Percentiles rank a stretch among this genome's conserved stretches.
These are phyloP conservation scores for Zymoseptoria tritici DNA, from an alignment of 2,329 filamentous ascomycete genomes.

Conservation along the genomic window DNA sequence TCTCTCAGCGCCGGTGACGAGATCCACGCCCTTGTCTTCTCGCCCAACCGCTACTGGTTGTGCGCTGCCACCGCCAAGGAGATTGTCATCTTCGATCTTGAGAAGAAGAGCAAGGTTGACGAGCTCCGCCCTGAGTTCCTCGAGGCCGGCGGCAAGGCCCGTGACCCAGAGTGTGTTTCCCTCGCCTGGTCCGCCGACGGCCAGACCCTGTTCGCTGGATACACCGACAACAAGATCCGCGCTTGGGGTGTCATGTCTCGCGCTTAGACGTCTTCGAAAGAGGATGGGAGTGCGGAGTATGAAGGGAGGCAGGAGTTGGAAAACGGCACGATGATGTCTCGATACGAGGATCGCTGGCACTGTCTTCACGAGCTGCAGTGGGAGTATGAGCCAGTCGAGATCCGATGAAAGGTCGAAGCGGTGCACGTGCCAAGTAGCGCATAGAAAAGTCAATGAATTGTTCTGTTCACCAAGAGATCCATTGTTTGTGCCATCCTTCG, in stretches of 20 bases:
- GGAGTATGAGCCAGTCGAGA: constrained; percentile 20
- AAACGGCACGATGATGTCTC: constrained; percentile 31
- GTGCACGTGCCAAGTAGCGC: constrained; percentile 22
- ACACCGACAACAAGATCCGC: constrained; percentile 99
- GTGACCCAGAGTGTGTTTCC: constrained; percentile 95
- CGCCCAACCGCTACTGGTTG: constrained; percentile 99
- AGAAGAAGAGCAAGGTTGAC: constrained; percentile 99
- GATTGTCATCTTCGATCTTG: constrained; percentile 99
- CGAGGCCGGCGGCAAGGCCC: constrained; percentile 95
- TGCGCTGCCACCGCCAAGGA: constrained; percentile 93
- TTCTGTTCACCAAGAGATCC: not conserved
- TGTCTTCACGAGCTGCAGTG: constrained; percentile 15
- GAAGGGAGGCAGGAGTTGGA: constrained; percentile 3
- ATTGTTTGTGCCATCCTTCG: too few relatives aligned
- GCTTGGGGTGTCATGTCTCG: constrained; percentile 97
- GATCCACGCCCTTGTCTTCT: constrained; percentile 99
- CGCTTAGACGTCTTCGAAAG: constrained; percentile 35
- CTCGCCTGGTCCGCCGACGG: constrained; percentile 97
- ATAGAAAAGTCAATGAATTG: not conserved
- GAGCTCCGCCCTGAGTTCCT: constrained; percentile 99
- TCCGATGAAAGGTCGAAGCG: constrained; percentile 33
- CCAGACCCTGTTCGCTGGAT: constrained; percentile 98
- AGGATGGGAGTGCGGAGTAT: not conserved
- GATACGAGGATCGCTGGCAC: constrained; percentile 29
- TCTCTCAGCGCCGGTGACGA: constrained; percentile 98